phyloP scores from a whole-genome alignment of 2,329 filamentous ascomycete genomes.

The Endocalyx cinctus region DNA sequence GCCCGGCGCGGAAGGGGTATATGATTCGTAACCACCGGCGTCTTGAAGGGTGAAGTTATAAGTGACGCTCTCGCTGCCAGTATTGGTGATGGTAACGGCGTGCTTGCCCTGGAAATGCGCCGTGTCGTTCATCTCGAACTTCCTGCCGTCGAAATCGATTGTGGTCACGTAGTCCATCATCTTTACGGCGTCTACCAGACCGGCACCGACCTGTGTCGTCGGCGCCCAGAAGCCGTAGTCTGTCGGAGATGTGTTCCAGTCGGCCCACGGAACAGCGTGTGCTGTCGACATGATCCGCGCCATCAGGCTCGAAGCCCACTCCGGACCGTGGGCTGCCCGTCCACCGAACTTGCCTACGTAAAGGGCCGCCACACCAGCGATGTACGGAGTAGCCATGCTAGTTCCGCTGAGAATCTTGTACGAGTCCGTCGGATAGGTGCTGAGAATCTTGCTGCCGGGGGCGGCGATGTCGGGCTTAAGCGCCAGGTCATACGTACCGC shows the following conservation, averaged over 20 bases:
- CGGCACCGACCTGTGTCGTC: constrained; percentile 35
- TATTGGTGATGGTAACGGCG: constrained; percentile 34
- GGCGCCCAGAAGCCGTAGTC: constrained; percentile 24
- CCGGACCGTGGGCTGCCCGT: constrained; percentile 15
- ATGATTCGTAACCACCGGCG: constrained; percentile 17
- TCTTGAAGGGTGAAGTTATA: constrained; percentile 28
- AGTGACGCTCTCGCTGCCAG: constrained; percentile 26
- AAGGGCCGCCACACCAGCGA: constrained; percentile 34
- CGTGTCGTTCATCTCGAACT: constrained; percentile 40
- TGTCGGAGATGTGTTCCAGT: constrained; percentile 11
- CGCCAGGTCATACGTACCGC: constrained; percentile 35
- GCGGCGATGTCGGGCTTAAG: constrained; percentile 36
- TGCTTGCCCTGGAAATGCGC: constrained; percentile 29
- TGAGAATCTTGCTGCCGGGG: constrained; percentile 37
- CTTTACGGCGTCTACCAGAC: constrained; percentile 33
- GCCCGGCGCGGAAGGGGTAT: constrained; percentile 7
- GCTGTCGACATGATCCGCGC: constrained; percentile 25
- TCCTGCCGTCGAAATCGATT: constrained; percentile 30
- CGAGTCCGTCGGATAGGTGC: constrained; percentile 31
- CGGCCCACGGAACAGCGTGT: constrained; percentile 21
- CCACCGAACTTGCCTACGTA: constrained; percentile 25
- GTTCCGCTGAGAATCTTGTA: constrained; percentile 42
- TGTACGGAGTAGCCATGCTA: constrained; percentile 41
- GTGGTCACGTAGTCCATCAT: constrained; percentile 30
- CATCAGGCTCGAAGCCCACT: constrained; percentile 18